A percentile compares a stretch with the other conserved stretches of the same genome.
These are phyloP conservation scores for Metarhizium robertsii DNA, from an alignment of 2,329 filamentous ascomycete species.

Conservation along the genomic window DNA sequence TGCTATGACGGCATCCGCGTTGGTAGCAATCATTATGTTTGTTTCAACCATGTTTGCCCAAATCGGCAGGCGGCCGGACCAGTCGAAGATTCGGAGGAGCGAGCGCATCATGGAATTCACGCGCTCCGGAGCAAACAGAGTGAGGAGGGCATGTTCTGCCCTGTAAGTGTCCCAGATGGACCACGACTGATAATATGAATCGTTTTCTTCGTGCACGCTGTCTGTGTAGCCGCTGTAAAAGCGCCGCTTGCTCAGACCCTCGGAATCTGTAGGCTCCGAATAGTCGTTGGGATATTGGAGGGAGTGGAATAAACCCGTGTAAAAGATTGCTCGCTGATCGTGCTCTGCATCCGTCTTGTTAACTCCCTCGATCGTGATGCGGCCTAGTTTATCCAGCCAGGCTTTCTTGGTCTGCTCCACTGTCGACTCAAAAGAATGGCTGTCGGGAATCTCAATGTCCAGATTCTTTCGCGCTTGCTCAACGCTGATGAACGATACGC, in stretches of 20 bases:
- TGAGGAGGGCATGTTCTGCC: slow-evolving; percentile 35
- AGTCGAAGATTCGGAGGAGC: slow-evolving; percentile 34
- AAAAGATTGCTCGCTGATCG: slow-evolving; percentile 34
- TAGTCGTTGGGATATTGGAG: slow-evolving; percentile 38
- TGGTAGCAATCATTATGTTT: slow-evolving; percentile 41
- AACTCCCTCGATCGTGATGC: slow-evolving; percentile 31
- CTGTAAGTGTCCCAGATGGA: slow-evolving; percentile 41
- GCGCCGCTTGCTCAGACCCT: slow-evolving; percentile 12
- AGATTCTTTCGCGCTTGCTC: slow-evolving; percentile 36
- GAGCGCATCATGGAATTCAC: slow-evolving; percentile 38
- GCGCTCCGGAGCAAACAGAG: slow-evolving; percentile 34
- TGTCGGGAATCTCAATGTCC: slow-evolving; percentile 30
- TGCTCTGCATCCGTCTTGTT: slow-evolving; percentile 30
- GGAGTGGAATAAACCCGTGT: slow-evolving; percentile 35
- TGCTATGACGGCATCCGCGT: slow-evolving; percentile 37
- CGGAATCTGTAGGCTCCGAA: slow-evolving; percentile 28
- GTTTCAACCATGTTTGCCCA: slow-evolving; percentile 41
- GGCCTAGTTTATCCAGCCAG: slow-evolving; percentile 35
- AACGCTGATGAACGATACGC: slow-evolving; percentile 35
- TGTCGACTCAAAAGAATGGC: slow-evolving; percentile 25
- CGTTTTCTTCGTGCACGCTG: slow-evolving; percentile 27
- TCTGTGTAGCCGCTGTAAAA: slow-evolving; percentile 40
- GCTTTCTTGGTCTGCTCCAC: slow-evolving; percentile 29
- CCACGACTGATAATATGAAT: slow-evolving; percentile 41
- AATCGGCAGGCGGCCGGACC: slow-evolving; percentile 35